Percentiles rank a stretch among this genome's conserved stretches.
These are phyloP conservation scores for Phialocephala subalpina DNA, from an alignment of 2,329 filamentous ascomycete species.

Conservation along the genomic window DNA sequence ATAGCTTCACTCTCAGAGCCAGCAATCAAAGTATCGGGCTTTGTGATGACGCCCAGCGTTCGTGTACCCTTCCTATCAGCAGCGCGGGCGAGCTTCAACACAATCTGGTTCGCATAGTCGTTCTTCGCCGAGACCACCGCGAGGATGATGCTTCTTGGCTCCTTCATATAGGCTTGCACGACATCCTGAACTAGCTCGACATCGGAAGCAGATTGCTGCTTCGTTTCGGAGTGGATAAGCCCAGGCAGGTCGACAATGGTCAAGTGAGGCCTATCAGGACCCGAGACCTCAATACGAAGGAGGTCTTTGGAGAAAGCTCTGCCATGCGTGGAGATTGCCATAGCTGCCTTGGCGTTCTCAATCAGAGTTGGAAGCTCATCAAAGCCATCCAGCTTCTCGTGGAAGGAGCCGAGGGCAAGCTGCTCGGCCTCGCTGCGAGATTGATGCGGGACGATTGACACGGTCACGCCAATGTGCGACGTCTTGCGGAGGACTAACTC, in stretches of 20 bases:
- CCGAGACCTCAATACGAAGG: slow-evolving; percentile 35
- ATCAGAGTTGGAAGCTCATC: slow-evolving; percentile 32
- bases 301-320: slow-evolving; percentile 41
- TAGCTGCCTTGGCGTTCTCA: slow-evolving; percentile 32
- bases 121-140: slow-evolving; percentile 64
- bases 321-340: slow-evolving; percentile 27
- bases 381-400: slow-evolving; percentile 33
- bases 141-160: slow-evolving; percentile 61
- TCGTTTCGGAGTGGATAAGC: slow-evolving; percentile 58
- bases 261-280: slow-evolving; percentile 52
- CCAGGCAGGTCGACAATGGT: slow-evolving; percentile 68
- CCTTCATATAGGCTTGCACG: slow-evolving; percentile 62
- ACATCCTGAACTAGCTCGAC: slow-evolving; percentile 54
- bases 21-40: slow-evolving; percentile 59
- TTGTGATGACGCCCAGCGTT: slow-evolving; percentile 61
- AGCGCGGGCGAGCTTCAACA: slow-evolving; percentile 57
- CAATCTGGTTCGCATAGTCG: slow-evolving; percentile 68
- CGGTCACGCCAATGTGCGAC: slow-evolving; percentile 19
- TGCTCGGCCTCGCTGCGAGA: slow-evolving; percentile 31
- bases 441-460: slow-evolving; percentile 33
- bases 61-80: slow-evolving; percentile 49
- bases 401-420: slow-evolving; percentile 27
- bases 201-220: slow-evolving; percentile 51
- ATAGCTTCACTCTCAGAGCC: slow-evolving; percentile 50
- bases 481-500: slow-evolving; percentile 47